These are phyloP conservation scores for Colletotrichum kahawae DNA, from an alignment of 2,329 filamentous ascomycete genomes.

Conservation along the genomic window DNA sequence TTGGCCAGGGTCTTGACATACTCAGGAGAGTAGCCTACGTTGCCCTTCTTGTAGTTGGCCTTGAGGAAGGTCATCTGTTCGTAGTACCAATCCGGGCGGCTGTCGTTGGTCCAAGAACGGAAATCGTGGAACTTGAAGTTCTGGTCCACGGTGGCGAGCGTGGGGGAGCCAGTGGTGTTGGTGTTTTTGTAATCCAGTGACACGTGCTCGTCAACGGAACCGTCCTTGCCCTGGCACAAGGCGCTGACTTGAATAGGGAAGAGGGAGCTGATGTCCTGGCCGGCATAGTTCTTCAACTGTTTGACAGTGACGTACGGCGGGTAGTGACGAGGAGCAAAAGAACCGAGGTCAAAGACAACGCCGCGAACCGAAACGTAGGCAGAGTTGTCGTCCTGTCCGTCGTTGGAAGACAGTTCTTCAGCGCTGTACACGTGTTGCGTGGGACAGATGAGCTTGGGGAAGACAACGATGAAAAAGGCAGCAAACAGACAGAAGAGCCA, in stretches of 20 bases:
- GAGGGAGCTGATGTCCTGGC: slow-evolving; percentile 82
- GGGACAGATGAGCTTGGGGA: slow-evolving; percentile 89
- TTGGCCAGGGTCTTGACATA: slow-evolving; percentile 75
- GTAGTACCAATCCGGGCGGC: slow-evolving; percentile 87
- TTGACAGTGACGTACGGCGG: slow-evolving; percentile 66
- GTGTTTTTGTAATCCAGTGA: slow-evolving; percentile 81
- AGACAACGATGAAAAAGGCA: slow-evolving; percentile 88
- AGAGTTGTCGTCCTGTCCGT: slow-evolving; percentile 70
- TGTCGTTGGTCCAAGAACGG: slow-evolving; percentile 81
- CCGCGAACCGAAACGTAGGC: slow-evolving; percentile 86
- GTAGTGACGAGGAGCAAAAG: slow-evolving; percentile 80
- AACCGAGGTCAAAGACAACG: slow-evolving; percentile 81
- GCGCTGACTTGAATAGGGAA: slow-evolving; percentile 96
- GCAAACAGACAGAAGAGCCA: slow-evolving; percentile 83
- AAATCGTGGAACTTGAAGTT: slow-evolving; percentile 93
- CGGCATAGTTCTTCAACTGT: slow-evolving; percentile 79
- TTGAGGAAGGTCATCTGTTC: slow-evolving; percentile 85
- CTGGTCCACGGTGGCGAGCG: slow-evolving; percentile 66
- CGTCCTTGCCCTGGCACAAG: slow-evolving; percentile 80
- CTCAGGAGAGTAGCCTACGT: slow-evolving; percentile 79
- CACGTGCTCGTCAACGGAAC: slow-evolving; percentile 70
- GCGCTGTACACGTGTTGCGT: slow-evolving; percentile 87
- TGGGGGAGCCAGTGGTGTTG: slow-evolving; percentile 74
- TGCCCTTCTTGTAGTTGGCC: slow-evolving; percentile 82
- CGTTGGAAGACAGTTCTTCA: slow-evolving; percentile 72